Evolutionary conservation across 2,329 filamentous ascomycete genomes (phyloP), one percentile per base, ranked within the genome.

Genomic region (Beauveria brongniartii): DNA sequence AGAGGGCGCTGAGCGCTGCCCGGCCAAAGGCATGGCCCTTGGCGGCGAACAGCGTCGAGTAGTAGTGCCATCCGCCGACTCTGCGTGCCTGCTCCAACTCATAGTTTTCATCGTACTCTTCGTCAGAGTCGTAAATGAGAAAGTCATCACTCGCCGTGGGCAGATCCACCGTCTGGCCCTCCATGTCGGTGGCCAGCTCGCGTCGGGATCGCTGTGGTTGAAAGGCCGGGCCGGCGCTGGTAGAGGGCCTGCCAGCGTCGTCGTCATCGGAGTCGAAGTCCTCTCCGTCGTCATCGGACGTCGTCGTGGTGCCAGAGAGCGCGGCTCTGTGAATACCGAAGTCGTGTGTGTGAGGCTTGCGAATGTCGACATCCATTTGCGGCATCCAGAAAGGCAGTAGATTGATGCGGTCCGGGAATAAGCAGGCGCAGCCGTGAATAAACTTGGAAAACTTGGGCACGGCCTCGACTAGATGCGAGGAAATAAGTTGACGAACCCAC

Each of bases 401-500:
- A 53, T 97, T 80, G 74, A 99, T 99, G 60, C 89, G 86, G 50
- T 87, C 83, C 0, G 92, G 92, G 73, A 97, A 95, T 51, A 99
- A 77, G 12, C 85, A 90, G 10, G 93, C 93, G 1, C 88, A 92
- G 62, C 94, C 94, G 73, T 99, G 94, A 62, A 99, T 97, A 73
- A 97, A 99, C 77, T 99, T 99, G 70, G 92, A 97, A 75, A 97
- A 99, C 72, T 99, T 99, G 64, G 94, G 94, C 2, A 99, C 92
- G n/a, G 94, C 92, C 76, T 99, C 94, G 2, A 99, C 94, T 18
- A 99, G 82, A 76, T 99, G 94, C 64, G 92, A 96, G 14, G 91
- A 83, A 50, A 92, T 96, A 56, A 99, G 82, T 71, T 97, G 91
- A 24, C 92, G 88, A 67, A 99, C 93, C 94, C 94, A 99, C 70